These are phyloP conservation scores for Penicillium chermesinum DNA, from an alignment of 495 filamentous ascomycete genomes.

Conservation along the genomic window DNA sequence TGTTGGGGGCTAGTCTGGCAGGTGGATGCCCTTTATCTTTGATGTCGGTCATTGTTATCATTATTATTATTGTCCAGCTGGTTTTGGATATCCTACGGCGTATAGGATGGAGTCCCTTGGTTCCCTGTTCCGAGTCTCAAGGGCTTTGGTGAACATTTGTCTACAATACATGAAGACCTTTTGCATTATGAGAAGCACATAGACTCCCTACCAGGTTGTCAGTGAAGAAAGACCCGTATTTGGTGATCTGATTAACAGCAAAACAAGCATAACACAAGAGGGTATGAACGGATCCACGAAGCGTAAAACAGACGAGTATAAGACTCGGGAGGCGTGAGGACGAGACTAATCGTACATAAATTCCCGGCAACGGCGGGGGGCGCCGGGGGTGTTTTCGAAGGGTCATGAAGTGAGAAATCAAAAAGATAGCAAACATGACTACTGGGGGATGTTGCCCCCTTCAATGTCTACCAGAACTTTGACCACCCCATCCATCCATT, in stretches of 20 bases:
- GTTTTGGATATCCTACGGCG: slow-evolving; percentile 22
- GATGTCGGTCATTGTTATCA: background rate
- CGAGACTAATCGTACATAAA: background rate
- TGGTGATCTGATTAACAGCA: background rate
- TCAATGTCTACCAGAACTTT: slow-evolving; percentile 41
- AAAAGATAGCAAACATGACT: background rate
- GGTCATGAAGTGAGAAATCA: too few species aligned
- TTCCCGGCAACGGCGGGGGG: too few species aligned
- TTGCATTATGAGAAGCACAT: too few species aligned
- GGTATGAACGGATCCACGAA: background rate
- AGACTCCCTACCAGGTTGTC: background rate
- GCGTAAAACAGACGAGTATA: background rate
- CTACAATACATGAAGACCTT: background rate
- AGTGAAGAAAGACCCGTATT: too few species aligned
- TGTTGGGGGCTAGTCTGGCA: background rate
- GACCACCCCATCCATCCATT: slow-evolving; percentile 51
- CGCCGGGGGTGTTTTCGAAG: too few species aligned
- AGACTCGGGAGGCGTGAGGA: background rate
- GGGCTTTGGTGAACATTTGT: background rate
- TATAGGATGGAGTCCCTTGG: slow-evolving; percentile 26
- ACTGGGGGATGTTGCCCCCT: slow-evolving; percentile 5
- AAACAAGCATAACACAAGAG: slow-evolving; percentile 1
- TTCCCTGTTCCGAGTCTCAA: background rate
- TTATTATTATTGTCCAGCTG: slow-evolving; percentile 15
- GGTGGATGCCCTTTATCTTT: background rate